Evolutionary conservation across 768 basidiomycete species (phyloP).

Genomic region (Lepiota venenata): DNA sequence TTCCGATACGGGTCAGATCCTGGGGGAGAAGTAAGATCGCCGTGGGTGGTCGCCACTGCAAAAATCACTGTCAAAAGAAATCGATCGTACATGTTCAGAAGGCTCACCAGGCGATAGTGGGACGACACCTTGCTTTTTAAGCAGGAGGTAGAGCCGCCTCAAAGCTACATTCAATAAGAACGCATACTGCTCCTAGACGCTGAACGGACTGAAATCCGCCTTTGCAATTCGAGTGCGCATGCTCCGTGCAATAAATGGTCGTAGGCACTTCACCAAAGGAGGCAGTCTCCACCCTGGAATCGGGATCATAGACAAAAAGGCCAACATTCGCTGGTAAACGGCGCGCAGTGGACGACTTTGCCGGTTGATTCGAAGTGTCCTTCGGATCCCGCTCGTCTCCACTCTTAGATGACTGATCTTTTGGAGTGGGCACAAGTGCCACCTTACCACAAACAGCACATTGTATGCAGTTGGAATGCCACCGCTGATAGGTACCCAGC

Average conservation of each 20-base stretch:
- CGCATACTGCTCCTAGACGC: slow-evolving; percentile 93
- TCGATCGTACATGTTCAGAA: slow-evolving; percentile 7
- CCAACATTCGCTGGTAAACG: slow-evolving; percentile 80
- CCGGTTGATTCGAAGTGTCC: slow-evolving; percentile 36
- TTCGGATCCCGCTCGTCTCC: slow-evolving; percentile 48
- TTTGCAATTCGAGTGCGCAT: slow-evolving; percentile 64
- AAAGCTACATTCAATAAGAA: slow-evolving; percentile 96
- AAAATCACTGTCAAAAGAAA: slow-evolving; percentile 7
- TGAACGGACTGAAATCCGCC: slow-evolving; percentile 89
- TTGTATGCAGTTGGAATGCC: slow-evolving; percentile 94
- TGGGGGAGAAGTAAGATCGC: slow-evolving; percentile 28
- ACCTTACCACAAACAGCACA: slow-evolving; percentile 78
- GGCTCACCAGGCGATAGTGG: slow-evolving; percentile 71
- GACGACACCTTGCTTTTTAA: slow-evolving; percentile 88
- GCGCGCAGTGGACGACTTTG: slow-evolving; percentile 61
- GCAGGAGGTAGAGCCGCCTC: slow-evolving; percentile 79
- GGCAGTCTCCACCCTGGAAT: slow-evolving; percentile 61
- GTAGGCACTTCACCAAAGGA: slow-evolving; percentile 74
- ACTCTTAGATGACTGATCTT: slow-evolving; percentile 51
- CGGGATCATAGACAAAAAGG: slow-evolving; percentile 74
- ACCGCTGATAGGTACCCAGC: slow-evolving; percentile 92
- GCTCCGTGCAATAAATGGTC: slow-evolving; percentile 74
- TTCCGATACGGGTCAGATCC: slow-evolving; percentile 82
- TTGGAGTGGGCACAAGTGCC: slow-evolving; percentile 58
- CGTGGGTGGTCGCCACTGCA: slow-evolving; percentile 22